Base-by-base conservation (phyloP, 441 rosid species). In the Euphorbia schlechtendalii region DNA sequence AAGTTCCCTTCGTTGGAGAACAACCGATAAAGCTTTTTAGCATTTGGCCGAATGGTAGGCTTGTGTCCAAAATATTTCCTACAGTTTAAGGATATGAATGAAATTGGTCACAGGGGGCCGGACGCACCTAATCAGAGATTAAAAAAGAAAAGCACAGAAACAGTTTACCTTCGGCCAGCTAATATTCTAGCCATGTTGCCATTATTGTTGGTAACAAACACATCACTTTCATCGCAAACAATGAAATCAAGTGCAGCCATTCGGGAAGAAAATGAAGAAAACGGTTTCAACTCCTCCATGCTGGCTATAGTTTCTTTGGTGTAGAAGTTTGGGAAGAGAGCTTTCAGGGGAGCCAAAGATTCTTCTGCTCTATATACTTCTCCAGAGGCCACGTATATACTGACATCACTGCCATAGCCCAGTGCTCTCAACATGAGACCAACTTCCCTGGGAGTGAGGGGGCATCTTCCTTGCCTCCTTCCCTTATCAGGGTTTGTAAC, bases 191-290 rank as follows among this genome's bases (percentile, higher is more conserved):
- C 99, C 99, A 95, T 95, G 77, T 95, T 95, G 56, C 99, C 99
- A 32, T 95, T 95, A 77, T 95, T 95, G 77, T 95, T 95, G 40
- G 99, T 89, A 38, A 91, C 98, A 70, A 95, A 91, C 5, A 95
- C 95, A 71, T 86, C 90, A 72, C 99, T 95, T 80, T 89, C 91
- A 73, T 95, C 98, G 51, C 98, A 95, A 49, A 94, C 99, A 52
- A 86, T 78, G 69, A 94, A 94, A 77, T 94, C 99, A 5, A 94
- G 87, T 1, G 99, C 99, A 81, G 99, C 99, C 99, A 89, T 92
- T 54, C 95, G 79, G 22, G 99, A 95, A 63, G 98, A 95, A 63
- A 82, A 92, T 1, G 84, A 76, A 57, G 90, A 74, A 66, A 86
- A 95, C 32, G 84, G 87, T 45, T 78, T 75, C 68, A 95, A 60